Evolutionary conservation across 2,329 filamentous ascomycete genomes (phyloP).

Genomic region (Polychaeton citri): DNA sequence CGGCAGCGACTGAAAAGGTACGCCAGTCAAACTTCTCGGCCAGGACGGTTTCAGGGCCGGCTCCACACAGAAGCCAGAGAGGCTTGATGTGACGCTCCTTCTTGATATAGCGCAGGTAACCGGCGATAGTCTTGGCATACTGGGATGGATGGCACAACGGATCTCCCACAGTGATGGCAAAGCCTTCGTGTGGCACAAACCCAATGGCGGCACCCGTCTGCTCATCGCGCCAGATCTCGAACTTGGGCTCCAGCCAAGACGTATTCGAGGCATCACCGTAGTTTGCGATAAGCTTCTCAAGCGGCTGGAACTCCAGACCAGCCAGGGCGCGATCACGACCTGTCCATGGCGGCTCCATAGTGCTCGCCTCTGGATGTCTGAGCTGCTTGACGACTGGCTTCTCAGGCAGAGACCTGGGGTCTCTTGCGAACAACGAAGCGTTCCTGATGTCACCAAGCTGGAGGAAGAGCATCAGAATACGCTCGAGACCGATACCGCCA

Average conservation of each 20-base stretch:
- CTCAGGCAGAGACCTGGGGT: conserved; percentile 73
- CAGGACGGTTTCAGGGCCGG: conserved; percentile 65
- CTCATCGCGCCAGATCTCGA: conserved; percentile 73
- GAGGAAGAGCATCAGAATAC: conserved; percentile 73
- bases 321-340: conserved; percentile 35
- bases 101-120: conserved; percentile 63
- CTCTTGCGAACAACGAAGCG: conserved; percentile 74
- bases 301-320: conserved; percentile 48
- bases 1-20: conserved; percentile 74
- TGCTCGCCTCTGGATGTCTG: conserved; percentile 81
- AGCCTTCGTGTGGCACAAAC: conserved; percentile 64
- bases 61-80: conserved; percentile 78
- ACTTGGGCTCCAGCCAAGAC: conserved; percentile 82
- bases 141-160: conserved; percentile 72
- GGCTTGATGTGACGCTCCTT: conserved; percentile 61
- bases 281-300: conserved; percentile 85
- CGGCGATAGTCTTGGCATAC: conserved; percentile 57
- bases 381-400: conserved; percentile 49
- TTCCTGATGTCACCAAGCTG: conserved; percentile 81
- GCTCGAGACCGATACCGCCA: conserved; percentile 79
- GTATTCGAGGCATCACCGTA: conserved; percentile 92
- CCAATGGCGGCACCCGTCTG: conserved; percentile 71
- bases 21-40: conserved; percentile 74
- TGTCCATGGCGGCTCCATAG: conserved; percentile 54
- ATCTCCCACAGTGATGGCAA: conserved; percentile 74